A percentile compares a stretch with the other conserved stretches of the same genome.
Evolutionary conservation across 768 basidiomycete genomes (phyloP).

Genomic region (Leccinum disarticulatum): DNA sequence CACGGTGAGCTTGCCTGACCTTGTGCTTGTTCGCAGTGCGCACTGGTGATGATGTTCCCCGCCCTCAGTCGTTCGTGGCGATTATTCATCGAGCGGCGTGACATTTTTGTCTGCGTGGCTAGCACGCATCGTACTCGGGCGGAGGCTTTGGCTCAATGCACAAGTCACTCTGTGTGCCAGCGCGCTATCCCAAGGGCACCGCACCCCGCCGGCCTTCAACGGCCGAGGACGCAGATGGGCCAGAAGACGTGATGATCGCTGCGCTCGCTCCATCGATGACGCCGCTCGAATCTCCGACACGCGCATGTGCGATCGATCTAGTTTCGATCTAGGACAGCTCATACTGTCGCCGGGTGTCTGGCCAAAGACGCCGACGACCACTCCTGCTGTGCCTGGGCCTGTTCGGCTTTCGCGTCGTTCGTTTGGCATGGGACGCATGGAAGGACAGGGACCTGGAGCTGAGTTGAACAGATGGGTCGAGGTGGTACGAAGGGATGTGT

Average conservation of each 20-base stretch:
- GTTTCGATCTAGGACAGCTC: slow-evolving; percentile 24
- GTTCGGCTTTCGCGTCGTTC: slow-evolving; percentile 11
- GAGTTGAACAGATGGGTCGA: not conserved
- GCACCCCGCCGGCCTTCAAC: slow-evolving; percentile 7
- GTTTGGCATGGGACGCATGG: slow-evolving; percentile 3
- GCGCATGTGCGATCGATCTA: slow-evolving; percentile 18
- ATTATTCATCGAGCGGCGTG: too few species aligned
- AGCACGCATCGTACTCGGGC: too few species aligned
- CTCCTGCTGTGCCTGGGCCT: slow-evolving; percentile 6
- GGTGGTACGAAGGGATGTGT: not conserved
- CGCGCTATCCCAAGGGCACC: not conserved
- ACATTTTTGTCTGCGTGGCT: too few species aligned
- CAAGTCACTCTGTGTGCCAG: not conserved
- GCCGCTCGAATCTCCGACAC: slow-evolving; percentile 27
- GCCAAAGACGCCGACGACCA: slow-evolving; percentile 22
- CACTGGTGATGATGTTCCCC: too few species aligned
- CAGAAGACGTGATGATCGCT: slow-evolving; percentile 15
- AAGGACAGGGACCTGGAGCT: not conserved
- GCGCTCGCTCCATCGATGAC: slow-evolving; percentile 7
- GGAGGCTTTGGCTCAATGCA: not conserved
- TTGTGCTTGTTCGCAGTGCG: too few species aligned
- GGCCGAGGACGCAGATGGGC: slow-evolving; percentile 3
- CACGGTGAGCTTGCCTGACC: too few species aligned
- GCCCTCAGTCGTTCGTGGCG: too few species aligned
- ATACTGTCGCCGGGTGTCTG: slow-evolving; percentile 15